Percentiles rank a stretch among this genome's conserved stretches.
Conservation (phyloP, 2,329 filamentous ascomycete species). For the Pestalotiopsis sp. region DNA sequence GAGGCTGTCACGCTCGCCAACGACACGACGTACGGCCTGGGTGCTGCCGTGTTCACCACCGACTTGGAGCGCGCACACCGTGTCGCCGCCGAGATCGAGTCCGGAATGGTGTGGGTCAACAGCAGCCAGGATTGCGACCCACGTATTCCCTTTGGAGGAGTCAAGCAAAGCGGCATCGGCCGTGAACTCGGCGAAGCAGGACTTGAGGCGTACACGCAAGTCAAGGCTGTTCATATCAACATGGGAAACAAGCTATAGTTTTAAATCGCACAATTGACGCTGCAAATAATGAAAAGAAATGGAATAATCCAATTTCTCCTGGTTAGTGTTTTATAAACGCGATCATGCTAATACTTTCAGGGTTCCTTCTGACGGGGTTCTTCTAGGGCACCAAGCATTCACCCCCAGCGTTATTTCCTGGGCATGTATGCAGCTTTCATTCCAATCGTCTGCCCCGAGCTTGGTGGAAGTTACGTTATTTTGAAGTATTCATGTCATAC, state of each 20-base stretch:
- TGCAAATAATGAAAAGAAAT: too few relatives aligned
- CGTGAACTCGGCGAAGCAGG: constrained; percentile 48
- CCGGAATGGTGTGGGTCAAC: constrained; percentile 60
- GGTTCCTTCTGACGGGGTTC: too few relatives aligned
- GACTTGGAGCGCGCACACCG: constrained; percentile 54
- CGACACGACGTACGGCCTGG: constrained; percentile 63
- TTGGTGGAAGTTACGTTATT: too few relatives aligned
- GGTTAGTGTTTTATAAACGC: too few relatives aligned
- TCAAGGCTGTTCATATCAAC: constrained; percentile 49
- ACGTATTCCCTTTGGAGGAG: constrained; percentile 47
- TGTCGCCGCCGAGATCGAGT: constrained; percentile 58
- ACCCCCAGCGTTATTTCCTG: too few relatives aligned
- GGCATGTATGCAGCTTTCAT: too few relatives aligned
- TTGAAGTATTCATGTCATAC: too few relatives aligned
- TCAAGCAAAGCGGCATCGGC: constrained; percentile 52
- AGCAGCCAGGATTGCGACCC: constrained; percentile 47
- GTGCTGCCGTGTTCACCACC: constrained; percentile 63
- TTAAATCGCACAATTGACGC: too few relatives aligned
- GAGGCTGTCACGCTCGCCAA: constrained; percentile 49
- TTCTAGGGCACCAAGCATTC: too few relatives aligned
- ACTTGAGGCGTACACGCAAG: constrained; percentile 45
- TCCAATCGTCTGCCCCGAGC: too few relatives aligned
- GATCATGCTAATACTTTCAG: too few relatives aligned
- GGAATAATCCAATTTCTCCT: too few relatives aligned
- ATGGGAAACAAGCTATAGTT: constrained; percentile 31